phyloP scores from a whole-genome alignment of 139 green algal species.

The Diplosphaera chodatii region DNA sequence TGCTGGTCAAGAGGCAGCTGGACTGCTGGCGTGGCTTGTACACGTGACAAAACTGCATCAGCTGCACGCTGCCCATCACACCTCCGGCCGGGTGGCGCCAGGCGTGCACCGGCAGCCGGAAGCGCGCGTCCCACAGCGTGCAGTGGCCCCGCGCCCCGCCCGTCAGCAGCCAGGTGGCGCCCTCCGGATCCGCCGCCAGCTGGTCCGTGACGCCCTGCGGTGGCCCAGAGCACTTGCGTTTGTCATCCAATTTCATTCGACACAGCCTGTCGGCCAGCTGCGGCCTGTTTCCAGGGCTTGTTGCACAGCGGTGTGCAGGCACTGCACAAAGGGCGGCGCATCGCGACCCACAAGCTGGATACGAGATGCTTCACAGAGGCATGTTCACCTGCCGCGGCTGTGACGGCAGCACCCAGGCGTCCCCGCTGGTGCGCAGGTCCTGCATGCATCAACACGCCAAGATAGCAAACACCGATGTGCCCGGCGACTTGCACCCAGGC shows the following conservation, averaged over 20 bases:
- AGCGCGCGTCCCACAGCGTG: slow-evolving; percentile 76
- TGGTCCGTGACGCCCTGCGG: slow-evolving; percentile 41
- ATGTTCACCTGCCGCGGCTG: slow-evolving; percentile 17
- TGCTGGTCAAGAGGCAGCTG: too few species aligned
- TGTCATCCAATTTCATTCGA: too few species aligned
- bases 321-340: too few species aligned
- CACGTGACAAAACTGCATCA: too few species aligned
- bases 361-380: too few species aligned
- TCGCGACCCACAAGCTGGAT: too few species aligned
- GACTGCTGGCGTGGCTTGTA: too few species aligned
- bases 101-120: slow-evolving; percentile 38
- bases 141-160: slow-evolving; percentile 53
- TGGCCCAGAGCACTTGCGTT: too few species aligned
- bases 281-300: too few species aligned
- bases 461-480: background rate
- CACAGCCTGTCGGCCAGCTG: too few species aligned
- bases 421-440: slow-evolving; percentile 49
- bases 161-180: slow-evolving; percentile 57
- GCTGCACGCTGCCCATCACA: background rate
- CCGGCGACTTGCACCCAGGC: too few species aligned
- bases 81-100: slow-evolving; percentile 13
- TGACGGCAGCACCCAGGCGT: slow-evolving; percentile 53
- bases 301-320: too few species aligned
- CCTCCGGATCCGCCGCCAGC: slow-evolving; percentile 42
- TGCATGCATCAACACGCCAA: background rate